Percentiles rank a stretch among this genome's conserved stretches.
Conservation (phyloP, 129 eudicot genomes). For the Helichrysum umbraculigerum region DNA sequence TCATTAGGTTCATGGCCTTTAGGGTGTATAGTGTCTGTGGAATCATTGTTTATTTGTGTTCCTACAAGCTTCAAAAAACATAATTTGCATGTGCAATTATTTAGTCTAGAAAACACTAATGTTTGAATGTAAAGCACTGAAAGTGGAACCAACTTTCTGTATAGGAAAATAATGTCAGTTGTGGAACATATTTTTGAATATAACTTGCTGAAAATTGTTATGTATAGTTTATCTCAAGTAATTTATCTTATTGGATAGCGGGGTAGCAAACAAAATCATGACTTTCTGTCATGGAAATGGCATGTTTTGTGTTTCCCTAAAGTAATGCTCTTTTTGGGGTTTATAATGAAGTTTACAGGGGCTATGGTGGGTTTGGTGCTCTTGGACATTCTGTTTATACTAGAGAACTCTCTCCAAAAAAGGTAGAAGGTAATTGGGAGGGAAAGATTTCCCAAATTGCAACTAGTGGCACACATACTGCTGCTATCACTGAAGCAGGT, state of each 20-base stretch:
- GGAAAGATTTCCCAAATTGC: slow-evolving; percentile 60
- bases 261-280: too few relatives aligned
- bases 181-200: neutral
- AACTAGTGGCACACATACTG: slow-evolving; percentile 97
- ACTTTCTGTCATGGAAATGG: neutral
- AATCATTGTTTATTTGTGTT: too few relatives aligned
- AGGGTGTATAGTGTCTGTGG: too few relatives aligned
- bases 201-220: neutral
- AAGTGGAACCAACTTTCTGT: too few relatives aligned
- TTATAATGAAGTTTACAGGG: slow-evolving; percentile 86
- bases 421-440: slow-evolving; percentile 83
- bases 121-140: too few relatives aligned
- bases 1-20: too few relatives aligned
- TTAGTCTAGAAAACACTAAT: too few relatives aligned
- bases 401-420: slow-evolving; percentile 76
- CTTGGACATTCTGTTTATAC: slow-evolving; percentile 91
- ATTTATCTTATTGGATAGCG: neutral
- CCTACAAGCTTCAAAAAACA: too few relatives aligned
- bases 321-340: slow-evolving; percentile 43
- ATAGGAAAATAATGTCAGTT: too few relatives aligned
- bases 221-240: neutral
- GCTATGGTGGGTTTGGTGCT: slow-evolving; percentile 99
- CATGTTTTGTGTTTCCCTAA: slow-evolving; percentile 18
- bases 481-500: slow-evolving; percentile 84
- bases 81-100: too few relatives aligned